Evolutionary conservation across 495 filamentous ascomycete genomes (phyloP), one percentile per base, ranked within the genome.

Genomic region (Pyrenula massariospora): DNA sequence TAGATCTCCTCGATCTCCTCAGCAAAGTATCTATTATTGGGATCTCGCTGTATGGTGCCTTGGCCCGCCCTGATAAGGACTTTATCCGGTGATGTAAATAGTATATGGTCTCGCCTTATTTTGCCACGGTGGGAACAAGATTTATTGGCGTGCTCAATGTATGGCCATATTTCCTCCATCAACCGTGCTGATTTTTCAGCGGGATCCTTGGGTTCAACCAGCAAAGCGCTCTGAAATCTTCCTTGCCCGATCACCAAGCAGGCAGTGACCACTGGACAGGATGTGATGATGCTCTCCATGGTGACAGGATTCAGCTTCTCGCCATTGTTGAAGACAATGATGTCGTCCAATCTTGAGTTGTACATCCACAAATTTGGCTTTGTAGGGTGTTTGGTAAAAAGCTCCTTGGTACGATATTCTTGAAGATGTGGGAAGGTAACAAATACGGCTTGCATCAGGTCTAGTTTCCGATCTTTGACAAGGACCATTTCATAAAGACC

Each of bases 281-380:
- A 65, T 24, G 59, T 57, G 10, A 85, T 56, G 2, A 62, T 67
- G 12, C 63, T 58, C 56, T 87, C 83, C 22, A 83, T 74, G 0
- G 69, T 66, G 3, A 78, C 63, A 0, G 83, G 82, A 60, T 84
- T 84, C 2, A 81, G 60, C 65, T 85, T 87, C 63, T 86, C 80
- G 24, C 81, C 83, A 63, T 79, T 85, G 15, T 71, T 75, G 56
- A 86, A 77, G 1, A 85, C 82, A 53, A 87, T 80, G 52, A 85
- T 68, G 62, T 84, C 82, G 58, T 87, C 84, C 1, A 65, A 59
- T 11, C 84, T 72, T 2, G 80, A 77, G 22, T 64, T 58, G 55
- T 77, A 80, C 12, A 66, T 64, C 81, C 78, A 85, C 36, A 75
- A 60, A 25, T 76, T 60, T 0, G 71, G 65, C 22, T 72, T 58